phyloP scores from a whole-genome alignment of 495 filamentous ascomycete genomes.

The Podospora bellae-mahoneyi region DNA sequence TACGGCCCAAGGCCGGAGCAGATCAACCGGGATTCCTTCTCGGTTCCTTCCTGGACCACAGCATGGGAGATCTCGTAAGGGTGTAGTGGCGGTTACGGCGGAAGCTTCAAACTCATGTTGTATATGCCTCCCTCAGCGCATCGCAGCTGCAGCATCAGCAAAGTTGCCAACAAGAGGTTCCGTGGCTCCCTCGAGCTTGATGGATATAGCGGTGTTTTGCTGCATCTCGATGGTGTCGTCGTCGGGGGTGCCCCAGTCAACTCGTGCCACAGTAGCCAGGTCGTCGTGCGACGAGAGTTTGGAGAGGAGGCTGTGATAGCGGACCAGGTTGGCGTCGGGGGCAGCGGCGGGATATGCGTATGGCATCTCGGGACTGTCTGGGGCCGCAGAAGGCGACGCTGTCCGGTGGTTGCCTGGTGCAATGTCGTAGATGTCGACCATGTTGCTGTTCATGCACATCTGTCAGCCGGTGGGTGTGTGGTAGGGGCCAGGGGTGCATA shows the following conservation, averaged over 20 bases:
- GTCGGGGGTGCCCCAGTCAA: constrained; percentile 47
- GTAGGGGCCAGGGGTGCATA: constrained; percentile 27
- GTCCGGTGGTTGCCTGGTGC: constrained; percentile 41
- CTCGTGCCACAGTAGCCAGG: constrained; percentile 35
- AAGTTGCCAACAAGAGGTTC: constrained; percentile 49
- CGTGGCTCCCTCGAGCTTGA: constrained; percentile 42
- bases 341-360: constrained; percentile 15
- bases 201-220: constrained; percentile 31
- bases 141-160: constrained; percentile 46
- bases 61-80: not conserved
- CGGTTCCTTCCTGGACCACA: not conserved
- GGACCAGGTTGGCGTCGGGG: constrained; percentile 45
- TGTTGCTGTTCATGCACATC: constrained; percentile 39
- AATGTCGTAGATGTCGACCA: constrained; percentile 60
- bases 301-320: constrained; percentile 52
- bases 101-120: not conserved
- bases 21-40: not conserved
- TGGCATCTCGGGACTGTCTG: not conserved
- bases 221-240: constrained; percentile 47
- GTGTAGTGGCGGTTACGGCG: not conserved
- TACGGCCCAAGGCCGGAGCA: not conserved
- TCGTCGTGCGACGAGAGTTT: constrained; percentile 46
- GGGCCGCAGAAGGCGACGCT: not conserved
- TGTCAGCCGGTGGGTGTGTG: constrained; percentile 29
- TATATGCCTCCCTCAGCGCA: constrained; percentile 29